Evolutionary conservation across 805 yeast species (phyloP).

Genomic region (Ogataea populi-albae): DNA sequence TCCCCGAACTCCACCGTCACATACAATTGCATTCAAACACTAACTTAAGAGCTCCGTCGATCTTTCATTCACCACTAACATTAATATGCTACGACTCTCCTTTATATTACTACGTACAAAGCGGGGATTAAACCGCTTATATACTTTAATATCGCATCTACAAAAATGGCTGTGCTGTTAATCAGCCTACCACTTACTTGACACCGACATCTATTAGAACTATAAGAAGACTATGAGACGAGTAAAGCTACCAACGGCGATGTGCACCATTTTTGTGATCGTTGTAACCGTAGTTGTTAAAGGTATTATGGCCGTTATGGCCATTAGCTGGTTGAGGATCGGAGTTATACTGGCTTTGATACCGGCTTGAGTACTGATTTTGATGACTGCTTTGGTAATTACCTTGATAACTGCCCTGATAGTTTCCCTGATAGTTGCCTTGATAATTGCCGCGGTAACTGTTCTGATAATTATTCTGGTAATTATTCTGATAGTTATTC

Average conservation of each 20-base stretch:
- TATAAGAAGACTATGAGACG: no score
- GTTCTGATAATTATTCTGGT: conserved; percentile 9
- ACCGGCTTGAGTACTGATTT: not conserved
- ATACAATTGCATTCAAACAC: not conserved
- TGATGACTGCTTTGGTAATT: conserved; percentile 9
- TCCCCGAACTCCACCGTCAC: not conserved
- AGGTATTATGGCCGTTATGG: conserved; percentile 1
- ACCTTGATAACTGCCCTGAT: conserved; percentile 9
- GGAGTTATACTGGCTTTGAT: conserved; percentile 11
- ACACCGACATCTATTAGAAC: no score
- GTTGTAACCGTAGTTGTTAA: conserved; percentile 8
- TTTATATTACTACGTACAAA: no score
- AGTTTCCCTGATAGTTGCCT: conserved; percentile 7
- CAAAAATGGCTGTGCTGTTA: no score
- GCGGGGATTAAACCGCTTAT: no score
- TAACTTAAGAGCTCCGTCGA: not conserved
- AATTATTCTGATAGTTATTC: conserved; percentile 9
- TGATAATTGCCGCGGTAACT: conserved; percentile 12
- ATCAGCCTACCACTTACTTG: no score
- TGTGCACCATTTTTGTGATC: conserved; percentile 8
- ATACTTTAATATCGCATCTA: no score
- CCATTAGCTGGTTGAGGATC: no score
- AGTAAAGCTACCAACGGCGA: no score
- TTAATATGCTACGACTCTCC: not conserved
- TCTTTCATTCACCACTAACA: not conserved